Percentiles rank a stretch among this genome's conserved stretches.
phyloP scores from a whole-genome alignment of 2,329 filamentous ascomycete species.

The Penicillium sp. region DNA sequence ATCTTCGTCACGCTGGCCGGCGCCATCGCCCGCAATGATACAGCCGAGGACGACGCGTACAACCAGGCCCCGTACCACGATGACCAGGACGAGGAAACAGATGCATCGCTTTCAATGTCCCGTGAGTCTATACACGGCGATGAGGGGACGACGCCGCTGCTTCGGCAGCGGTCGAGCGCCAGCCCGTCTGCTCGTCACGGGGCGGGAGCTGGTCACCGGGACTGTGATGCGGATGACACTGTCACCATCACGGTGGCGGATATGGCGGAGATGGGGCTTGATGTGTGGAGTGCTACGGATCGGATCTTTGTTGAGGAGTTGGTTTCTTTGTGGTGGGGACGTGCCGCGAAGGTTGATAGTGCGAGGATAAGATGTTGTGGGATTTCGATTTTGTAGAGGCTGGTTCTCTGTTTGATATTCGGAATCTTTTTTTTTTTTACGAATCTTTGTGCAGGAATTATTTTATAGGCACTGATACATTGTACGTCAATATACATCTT shows the following conservation, averaged over 20 bases:
- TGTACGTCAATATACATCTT: background rate
- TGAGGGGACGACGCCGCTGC: conserved; percentile 29
- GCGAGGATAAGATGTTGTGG: conserved; percentile 50
- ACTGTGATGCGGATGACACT: conserved; percentile 20
- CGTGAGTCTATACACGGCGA: conserved; percentile 28
- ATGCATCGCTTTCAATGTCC: conserved; percentile 25
- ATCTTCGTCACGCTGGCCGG: conserved; percentile 48
- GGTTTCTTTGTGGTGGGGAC: conserved; percentile 48
- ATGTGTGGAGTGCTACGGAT: conserved; percentile 50
- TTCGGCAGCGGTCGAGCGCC: conserved; percentile 21
- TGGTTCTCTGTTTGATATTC: background rate
- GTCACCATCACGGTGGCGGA: conserved; percentile 45
- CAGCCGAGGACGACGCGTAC: conserved; percentile 17
- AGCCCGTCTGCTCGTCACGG: conserved; percentile 3
- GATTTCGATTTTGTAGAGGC: conserved; percentile 43
- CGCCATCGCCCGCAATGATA: conserved; percentile 44
- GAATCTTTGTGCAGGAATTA: background rate
- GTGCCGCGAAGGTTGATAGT: conserved; percentile 44
- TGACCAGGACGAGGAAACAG: conserved; percentile 24
- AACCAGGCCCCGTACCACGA: conserved; percentile 23
- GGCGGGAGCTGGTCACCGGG: background rate
- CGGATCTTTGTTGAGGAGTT: conserved; percentile 48
- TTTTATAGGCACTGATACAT: background rate
- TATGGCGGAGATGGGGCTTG: conserved; percentile 50
- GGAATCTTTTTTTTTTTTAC: background rate